Conservation (phyloP, 192 early-diverging fungal species). For the Dimargaris xerosporica region DNA sequence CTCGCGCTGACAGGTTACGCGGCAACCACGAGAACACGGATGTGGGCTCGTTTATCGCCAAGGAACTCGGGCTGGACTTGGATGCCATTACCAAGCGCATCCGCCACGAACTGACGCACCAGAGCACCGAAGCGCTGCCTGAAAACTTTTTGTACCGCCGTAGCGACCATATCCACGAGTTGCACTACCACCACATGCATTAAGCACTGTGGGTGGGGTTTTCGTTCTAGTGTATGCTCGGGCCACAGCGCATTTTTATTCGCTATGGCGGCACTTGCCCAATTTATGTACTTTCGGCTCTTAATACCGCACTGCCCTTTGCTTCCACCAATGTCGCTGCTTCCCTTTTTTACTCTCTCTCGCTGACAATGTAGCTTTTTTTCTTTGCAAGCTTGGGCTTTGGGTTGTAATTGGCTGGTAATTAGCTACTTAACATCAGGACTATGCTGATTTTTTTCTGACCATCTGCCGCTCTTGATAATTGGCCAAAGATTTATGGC, state of each 20-base stretch:
- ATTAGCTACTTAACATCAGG: no score
- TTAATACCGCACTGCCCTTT: neutral
- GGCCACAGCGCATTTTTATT: neutral
- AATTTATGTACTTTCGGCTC: no score
- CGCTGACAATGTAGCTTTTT: neutral
- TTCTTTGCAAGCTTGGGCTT: no score
- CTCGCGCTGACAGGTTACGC: constrained; percentile 34
- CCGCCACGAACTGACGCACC: constrained; percentile 21
- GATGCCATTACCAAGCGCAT: constrained; percentile 39
- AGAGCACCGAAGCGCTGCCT: constrained; percentile 2
- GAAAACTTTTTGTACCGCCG: constrained; percentile 8
- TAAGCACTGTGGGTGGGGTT: neutral
- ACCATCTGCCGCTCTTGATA: no score
- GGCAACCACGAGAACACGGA: constrained; percentile 85
- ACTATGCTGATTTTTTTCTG: no score
- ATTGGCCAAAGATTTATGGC: no score
- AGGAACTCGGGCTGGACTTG: constrained; percentile 44
- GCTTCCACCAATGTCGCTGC: neutral
- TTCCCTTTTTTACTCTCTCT: neutral
- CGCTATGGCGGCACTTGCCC: no score
- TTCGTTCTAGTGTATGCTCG: neutral
- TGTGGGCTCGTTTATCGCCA: constrained; percentile 55
- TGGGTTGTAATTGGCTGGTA: no score
- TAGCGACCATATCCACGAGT: neutral
- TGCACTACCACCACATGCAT: constrained; percentile 8